Percentiles rank a stretch among this genome's conserved stretches.
phyloP scores from a whole-genome alignment of 2,329 filamentous ascomycete genomes.

The Pseudogymnoascus pannorum region DNA sequence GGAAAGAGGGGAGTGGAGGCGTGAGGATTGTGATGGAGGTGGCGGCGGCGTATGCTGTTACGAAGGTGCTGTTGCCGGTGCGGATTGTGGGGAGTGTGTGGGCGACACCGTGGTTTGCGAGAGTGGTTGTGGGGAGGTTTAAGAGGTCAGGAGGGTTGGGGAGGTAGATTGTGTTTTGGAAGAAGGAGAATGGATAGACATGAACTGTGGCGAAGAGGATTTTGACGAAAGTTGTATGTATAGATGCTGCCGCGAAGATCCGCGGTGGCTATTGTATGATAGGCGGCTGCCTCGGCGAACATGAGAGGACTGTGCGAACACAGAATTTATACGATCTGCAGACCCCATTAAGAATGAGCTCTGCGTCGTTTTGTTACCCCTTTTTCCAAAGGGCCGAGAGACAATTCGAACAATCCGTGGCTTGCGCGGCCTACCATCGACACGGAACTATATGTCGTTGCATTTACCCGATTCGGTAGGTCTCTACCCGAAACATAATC shows the following conservation, averaged over 20 bases:
- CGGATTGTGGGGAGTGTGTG: constrained; percentile 73
- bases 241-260: neutral
- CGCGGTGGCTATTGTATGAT: neutral
- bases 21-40: constrained; percentile 56
- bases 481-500: too few species aligned
- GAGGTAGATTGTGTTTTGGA: neutral
- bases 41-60: constrained; percentile 84
- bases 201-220: neutral
- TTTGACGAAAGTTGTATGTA: neutral
- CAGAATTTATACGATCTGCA: neutral
- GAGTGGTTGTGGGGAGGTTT: constrained; percentile 47
- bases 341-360: too few species aligned
- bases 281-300: neutral
- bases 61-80: constrained; percentile 74
- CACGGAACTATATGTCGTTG: too few species aligned
- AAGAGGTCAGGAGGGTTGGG: constrained; percentile 24
- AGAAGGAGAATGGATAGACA: neutral
- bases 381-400: too few species aligned
- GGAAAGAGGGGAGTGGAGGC: constrained; percentile 25
- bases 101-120: constrained; percentile 89
- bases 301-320: neutral
- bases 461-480: too few species aligned
- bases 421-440: too few species aligned
- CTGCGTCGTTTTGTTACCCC: too few species aligned
- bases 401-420: too few species aligned